Evolutionary conservation across 75 land plant species (phyloP).

Genomic region (Sequoiadendron giganteum): DNA sequence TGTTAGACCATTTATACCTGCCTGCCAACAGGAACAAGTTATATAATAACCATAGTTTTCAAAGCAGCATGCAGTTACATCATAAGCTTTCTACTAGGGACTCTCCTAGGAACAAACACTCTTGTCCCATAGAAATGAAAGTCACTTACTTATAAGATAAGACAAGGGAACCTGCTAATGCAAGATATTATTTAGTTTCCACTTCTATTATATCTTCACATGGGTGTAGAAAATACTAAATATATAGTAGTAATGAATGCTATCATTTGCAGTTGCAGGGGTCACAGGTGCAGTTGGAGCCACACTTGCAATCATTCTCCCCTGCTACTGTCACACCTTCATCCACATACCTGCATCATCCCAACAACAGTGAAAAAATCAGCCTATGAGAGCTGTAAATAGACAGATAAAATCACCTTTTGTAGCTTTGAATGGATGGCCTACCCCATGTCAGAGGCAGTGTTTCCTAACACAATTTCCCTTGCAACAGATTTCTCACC

Average conservation of each 20-base stretch:
- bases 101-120: no score
- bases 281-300: conserved; percentile 27
- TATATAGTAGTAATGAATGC: background rate
- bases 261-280: conserved; percentile 23
- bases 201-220: background rate
- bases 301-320: conserved; percentile 33
- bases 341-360: conserved; percentile 14
- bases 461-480: conserved; percentile 6
- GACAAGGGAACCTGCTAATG: background rate
- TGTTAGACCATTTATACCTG: no score
- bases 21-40: background rate
- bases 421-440: background rate
- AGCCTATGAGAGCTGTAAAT: no score
- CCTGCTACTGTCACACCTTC: conserved; percentile 14
- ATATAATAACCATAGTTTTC: background rate
- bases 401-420: background rate
- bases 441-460: conserved; percentile 22
- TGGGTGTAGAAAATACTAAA: background rate
- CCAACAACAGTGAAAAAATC: background rate
- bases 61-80: background rate
- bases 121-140: no score
- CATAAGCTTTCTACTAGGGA: background rate
- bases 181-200: background rate
- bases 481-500: conserved; percentile 13
- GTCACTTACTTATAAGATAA: no score